Evolutionary conservation across 2,329 filamentous ascomycete genomes (phyloP), one percentile per base, ranked within the genome.

Genomic region (Calonectria honghensis): DNA sequence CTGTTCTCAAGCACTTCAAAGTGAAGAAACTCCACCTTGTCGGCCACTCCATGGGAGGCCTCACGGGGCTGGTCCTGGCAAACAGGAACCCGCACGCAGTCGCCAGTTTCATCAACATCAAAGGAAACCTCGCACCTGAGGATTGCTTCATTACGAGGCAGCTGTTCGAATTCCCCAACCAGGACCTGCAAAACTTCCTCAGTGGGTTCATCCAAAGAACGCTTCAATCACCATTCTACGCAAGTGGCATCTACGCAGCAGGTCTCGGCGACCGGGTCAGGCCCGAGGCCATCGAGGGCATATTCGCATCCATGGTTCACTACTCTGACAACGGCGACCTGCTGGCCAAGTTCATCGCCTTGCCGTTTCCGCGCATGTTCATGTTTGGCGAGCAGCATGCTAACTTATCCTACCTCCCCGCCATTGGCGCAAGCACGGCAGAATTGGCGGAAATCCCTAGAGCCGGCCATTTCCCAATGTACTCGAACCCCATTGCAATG

Each of bases 401-500:
- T 6, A 27, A 24, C 20, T 57, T 79, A 2, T 77, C 74, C 0
- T 80, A 79, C 54, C 54, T 80, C 3, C 71, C 75, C 0, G 27
- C 24, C 6, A 68, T 79, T 2, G 16, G 54, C 11, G 50, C 73
- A 3, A 72, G 61, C 2, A 76, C 77, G 1, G 76, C 81, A 2
- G 73, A 82, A 18, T 16, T 82, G 51, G 76, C 76, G 0, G 75
- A 82, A 69, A 78, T 82, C 27, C 73, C 77, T 0, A n/a, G 57
- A 7, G 68, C 70, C 6, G 80, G 79, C 1, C 80, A 82, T 64
- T 82, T 82, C 50, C 74, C 76, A 1, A 82, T 81, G 80, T 82
- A 82, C 29, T 78, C 77, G 6, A 82, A 82, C 48, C 77, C 80
- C 1, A 45, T 75, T 0, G 69, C 68, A 18, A 88, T 88, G 87